Percentiles rank a stretch among this genome's conserved stretches.
These are phyloP conservation scores for Phlebopus sp. DNA, from an alignment of 1,284 basidiomycete genomes.

Conservation along the genomic window DNA sequence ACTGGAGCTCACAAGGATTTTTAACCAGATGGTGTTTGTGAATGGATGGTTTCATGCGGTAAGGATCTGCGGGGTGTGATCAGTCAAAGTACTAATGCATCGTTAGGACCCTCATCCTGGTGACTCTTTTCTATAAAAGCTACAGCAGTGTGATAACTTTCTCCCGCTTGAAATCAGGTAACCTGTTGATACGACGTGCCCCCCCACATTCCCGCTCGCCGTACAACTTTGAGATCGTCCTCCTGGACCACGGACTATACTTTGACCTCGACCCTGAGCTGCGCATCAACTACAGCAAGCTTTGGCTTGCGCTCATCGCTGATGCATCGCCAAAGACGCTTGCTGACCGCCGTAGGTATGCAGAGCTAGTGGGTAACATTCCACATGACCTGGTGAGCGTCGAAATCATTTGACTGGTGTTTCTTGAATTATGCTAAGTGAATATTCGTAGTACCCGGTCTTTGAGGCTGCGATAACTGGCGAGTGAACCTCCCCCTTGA, in stretches of 20 bases:
- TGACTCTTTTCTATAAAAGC: constrained; percentile 21
- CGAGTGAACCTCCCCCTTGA: constrained; percentile 4
- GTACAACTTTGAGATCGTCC: constrained; percentile 92
- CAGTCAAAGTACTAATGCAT: constrained; percentile 5
- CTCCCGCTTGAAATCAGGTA: constrained; percentile 50
- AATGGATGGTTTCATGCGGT: constrained; percentile 89
- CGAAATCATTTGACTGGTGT: constrained; percentile 9
- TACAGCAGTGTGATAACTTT: background rate
- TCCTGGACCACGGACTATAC: constrained; percentile 90
- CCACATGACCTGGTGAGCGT: constrained; percentile 72
- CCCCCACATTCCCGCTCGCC: constrained; percentile 66
- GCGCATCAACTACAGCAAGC: constrained; percentile 73
- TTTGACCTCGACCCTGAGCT: constrained; percentile 83
- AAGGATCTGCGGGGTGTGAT: background rate
- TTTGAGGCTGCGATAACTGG: constrained; percentile 84
- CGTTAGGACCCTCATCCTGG: constrained; percentile 74
- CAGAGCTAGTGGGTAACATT: constrained; percentile 86
- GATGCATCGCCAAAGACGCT: constrained; percentile 62
- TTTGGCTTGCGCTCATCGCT: constrained; percentile 87
- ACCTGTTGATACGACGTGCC: constrained; percentile 85
- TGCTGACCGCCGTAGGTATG: constrained; percentile 77
- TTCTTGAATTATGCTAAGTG: constrained; percentile 14
- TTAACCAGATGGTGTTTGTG: constrained; percentile 94
- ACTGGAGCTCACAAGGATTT: constrained; percentile 86
- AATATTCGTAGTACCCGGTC: constrained; percentile 59